Base-by-base conservation (phyloP, 73 alveolate species). In the Uronychia setigera region DNA sequence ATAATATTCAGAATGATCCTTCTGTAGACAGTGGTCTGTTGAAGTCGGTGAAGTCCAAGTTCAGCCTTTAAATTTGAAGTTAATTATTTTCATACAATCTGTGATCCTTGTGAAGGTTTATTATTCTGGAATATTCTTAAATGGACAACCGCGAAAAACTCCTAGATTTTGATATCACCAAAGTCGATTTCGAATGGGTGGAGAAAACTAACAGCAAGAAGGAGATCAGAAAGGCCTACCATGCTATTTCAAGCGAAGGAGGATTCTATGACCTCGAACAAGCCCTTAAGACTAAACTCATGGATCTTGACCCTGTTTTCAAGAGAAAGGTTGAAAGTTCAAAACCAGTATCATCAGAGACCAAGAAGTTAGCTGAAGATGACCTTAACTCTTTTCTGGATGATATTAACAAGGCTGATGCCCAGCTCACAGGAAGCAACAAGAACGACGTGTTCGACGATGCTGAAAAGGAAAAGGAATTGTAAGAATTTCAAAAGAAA, bases 131-230 rank as follows among this genome's bases (percentile, higher is more conserved):
- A n/a, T n/a, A n/a, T n/a, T n/a, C n/a, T n/a, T n/a, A n/a, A n/a
- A n/a, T n/a, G n/a, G n/a, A n/a, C n/a, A n/a, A n/a, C n/a, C n/a
- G n/a, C n/a, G n/a, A n/a, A n/a, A n/a, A n/a, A n/a, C n/a, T n/a
- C n/a, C n/a, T n/a, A n/a, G n/a, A n/a, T n/a, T 92, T 33, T 58
- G 86, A 84, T 76, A 59, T 92, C 26, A 82, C 84, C 74, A 92
- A 80, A 75, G 82, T 92, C 26, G 92, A 87, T 57, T 92, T 85
- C 81, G 92, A 89, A 31, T 92, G 97, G 95, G 93, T 85, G 0
- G 93, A 78, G 34, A 80, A 84, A 19, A 59, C 91, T 27, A 60
- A 88, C 34, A 84, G 85, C 77, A 30, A 33, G 35, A 92, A 90
- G 77, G 95, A 92, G 80, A 79, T 89, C 76, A 60, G 58, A 81